Conservation (phyloP, 1,284 basidiomycete genomes). For the Irpex sp. region DNA sequence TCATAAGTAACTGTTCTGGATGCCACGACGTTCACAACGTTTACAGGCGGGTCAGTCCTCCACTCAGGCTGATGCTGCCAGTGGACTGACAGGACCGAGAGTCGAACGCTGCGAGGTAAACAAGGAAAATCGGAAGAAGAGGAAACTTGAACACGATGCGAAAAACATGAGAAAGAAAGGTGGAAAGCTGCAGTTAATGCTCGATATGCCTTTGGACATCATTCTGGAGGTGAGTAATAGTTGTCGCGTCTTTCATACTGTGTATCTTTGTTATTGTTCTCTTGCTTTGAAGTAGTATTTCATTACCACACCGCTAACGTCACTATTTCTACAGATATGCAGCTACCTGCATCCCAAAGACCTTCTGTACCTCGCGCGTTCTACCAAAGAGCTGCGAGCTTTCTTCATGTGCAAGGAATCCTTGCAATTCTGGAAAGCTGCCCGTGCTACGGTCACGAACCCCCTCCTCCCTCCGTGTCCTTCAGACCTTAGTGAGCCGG, state of each 20-base stretch:
- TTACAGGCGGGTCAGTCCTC: too few species aligned
- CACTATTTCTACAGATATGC: slow-evolving; percentile 35
- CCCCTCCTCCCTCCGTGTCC: slow-evolving; percentile 5
- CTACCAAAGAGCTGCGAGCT: slow-evolving; percentile 32
- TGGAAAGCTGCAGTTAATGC: slow-evolving; percentile 1
- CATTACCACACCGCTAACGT: background rate
- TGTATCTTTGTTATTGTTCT: background rate
- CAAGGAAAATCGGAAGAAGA: too few species aligned
- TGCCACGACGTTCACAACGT: too few species aligned
- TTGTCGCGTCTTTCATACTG: too few species aligned
- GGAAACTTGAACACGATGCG: too few species aligned
- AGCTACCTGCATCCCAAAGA: slow-evolving; percentile 42
- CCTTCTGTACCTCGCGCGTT: slow-evolving; percentile 39
- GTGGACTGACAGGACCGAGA: too few species aligned
- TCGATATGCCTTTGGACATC: slow-evolving; percentile 9
- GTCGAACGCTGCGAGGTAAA: too few species aligned
- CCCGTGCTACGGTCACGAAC: background rate
- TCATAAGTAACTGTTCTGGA: too few species aligned
- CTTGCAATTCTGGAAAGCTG: slow-evolving; percentile 16
- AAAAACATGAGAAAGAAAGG: too few species aligned
- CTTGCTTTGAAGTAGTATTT: background rate
- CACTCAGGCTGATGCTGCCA: too few species aligned
- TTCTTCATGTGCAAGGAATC: slow-evolving; percentile 35
- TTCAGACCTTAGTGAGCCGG: slow-evolving; percentile 6
- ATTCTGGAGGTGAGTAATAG: slow-evolving; percentile 1